Percentiles rank a stretch among this genome's conserved stretches.
Evolutionary conservation across 202 grass and related monocot genomes (phyloP).

Genomic region (Panicum hallii): DNA sequence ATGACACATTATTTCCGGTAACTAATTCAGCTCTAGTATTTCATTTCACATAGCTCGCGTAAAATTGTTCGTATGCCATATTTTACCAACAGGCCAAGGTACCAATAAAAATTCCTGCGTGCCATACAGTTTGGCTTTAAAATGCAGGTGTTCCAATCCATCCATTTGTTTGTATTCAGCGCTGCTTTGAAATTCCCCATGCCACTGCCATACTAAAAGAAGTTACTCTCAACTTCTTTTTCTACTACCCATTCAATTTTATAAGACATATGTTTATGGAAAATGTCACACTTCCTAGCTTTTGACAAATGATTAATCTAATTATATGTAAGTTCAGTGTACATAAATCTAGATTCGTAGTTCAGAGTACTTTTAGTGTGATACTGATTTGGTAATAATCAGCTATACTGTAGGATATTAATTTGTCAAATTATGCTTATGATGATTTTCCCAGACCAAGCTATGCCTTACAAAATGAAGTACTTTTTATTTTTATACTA

Average conservation of each 20-base stretch:
- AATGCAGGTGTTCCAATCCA: neutral
- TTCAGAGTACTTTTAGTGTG: neutral
- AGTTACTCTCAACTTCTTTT: neutral
- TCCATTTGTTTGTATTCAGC: neutral
- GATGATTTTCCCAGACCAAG: neutral
- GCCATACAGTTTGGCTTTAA: conserved; percentile 18
- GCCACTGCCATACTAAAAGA: neutral
- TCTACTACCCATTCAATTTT: neutral
- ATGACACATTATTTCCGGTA: conserved; percentile 93
- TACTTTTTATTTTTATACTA: neutral
- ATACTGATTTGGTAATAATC: neutral
- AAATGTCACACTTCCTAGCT: neutral
- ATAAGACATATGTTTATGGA: neutral
- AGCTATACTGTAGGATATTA: neutral
- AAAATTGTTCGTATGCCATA: neutral
- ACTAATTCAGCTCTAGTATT: conserved; percentile 13
- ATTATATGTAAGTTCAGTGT: neutral
- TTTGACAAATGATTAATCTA: neutral
- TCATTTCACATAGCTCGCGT: neutral
- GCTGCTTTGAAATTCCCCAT: conserved; percentile 9
- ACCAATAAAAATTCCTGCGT: neutral
- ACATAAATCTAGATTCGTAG: neutral
- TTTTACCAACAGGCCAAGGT: neutral
- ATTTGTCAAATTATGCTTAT: neutral
- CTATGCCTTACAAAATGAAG: neutral